A percentile compares a stretch with the other conserved stretches of the same genome.
Conservation (phyloP, 768 basidiomycete genomes). For the Tricholoma sp. region DNA sequence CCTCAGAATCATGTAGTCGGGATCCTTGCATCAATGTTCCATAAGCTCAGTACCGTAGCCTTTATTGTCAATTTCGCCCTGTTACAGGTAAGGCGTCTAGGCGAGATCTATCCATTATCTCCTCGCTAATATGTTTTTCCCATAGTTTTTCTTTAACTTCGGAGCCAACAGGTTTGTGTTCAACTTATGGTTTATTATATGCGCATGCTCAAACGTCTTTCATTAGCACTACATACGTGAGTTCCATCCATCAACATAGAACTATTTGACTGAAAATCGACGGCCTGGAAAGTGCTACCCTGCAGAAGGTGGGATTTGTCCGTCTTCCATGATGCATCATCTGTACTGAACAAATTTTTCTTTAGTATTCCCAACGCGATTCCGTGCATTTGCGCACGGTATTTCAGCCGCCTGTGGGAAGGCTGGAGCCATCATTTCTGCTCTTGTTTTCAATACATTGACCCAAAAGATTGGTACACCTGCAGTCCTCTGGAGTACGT, state of each 20-base stretch:
- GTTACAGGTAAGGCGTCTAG: slow-evolving; percentile 39
- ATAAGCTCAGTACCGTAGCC: slow-evolving; percentile 44
- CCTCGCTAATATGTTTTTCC: background rate
- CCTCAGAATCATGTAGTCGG: slow-evolving; percentile 39
- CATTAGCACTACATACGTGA: slow-evolving; percentile 47
- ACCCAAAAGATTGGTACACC: slow-evolving; percentile 59
- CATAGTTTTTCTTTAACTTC: slow-evolving; percentile 77
- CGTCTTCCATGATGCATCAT: background rate
- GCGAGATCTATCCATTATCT: background rate
- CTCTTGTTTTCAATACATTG: slow-evolving; percentile 67
- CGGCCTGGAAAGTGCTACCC: slow-evolving; percentile 49
- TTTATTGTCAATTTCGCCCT: slow-evolving; percentile 74
- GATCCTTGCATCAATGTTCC: slow-evolving; percentile 65
- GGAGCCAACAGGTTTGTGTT: slow-evolving; percentile 60
- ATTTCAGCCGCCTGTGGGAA: slow-evolving; percentile 72
- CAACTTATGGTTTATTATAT: background rate
- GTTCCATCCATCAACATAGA: slow-evolving; percentile 3
- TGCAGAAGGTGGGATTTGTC: slow-evolving; percentile 38
- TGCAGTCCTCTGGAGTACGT: slow-evolving; percentile 65
- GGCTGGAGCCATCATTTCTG: slow-evolving; percentile 71
- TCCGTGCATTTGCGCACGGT: slow-evolving; percentile 70
- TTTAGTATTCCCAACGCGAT: slow-evolving; percentile 71
- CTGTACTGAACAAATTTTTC: background rate
- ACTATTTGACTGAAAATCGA: background rate
- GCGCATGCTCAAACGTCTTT: background rate